Percentiles rank a stretch among this genome's conserved stretches.
These are phyloP conservation scores for Podospora anserina DNA, from an alignment of 495 filamentous ascomycete genomes.

Conservation along the genomic window DNA sequence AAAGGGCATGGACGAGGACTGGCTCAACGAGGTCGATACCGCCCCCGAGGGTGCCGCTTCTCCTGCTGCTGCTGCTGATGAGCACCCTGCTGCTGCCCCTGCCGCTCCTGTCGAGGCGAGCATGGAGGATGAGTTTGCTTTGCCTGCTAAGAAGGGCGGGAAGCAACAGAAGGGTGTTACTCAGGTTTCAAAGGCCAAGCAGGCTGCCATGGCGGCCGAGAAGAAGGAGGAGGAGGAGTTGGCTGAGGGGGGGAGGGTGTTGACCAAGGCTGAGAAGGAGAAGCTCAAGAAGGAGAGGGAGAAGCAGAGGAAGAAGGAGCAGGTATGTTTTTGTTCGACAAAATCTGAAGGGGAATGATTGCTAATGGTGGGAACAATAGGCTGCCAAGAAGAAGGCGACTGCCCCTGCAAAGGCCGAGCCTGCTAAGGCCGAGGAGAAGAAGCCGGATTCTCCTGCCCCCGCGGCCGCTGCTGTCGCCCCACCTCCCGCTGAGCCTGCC, in stretches of 20 bases:
- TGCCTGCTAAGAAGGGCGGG: slow-evolving; percentile 87
- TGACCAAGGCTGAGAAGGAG: slow-evolving; percentile 96
- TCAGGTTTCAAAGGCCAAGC: slow-evolving; percentile 60
- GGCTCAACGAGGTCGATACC: slow-evolving; percentile 61
- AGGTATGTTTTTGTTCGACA: slow-evolving; percentile 47
- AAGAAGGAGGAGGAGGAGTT: slow-evolving; percentile 54
- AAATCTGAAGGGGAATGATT: not conserved
- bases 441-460: slow-evolving; percentile 33
- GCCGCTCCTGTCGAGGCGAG: slow-evolving; percentile 59
- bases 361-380: slow-evolving; percentile 34
- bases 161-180: slow-evolving; percentile 73
- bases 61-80: slow-evolving; percentile 39
- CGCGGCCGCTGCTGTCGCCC: slow-evolving; percentile 31
- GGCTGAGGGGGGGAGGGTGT: slow-evolving; percentile 60
- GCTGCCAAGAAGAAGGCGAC: slow-evolving; percentile 68
- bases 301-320: slow-evolving; percentile 91
- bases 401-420: slow-evolving; percentile 50
- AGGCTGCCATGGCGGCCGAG: slow-evolving; percentile 20
- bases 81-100: slow-evolving; percentile 50
- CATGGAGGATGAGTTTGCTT: slow-evolving; percentile 82
- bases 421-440: slow-evolving; percentile 49
- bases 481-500: slow-evolving; percentile 44
- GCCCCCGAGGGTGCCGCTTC: slow-evolving; percentile 51
- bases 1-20: slow-evolving; percentile 79
- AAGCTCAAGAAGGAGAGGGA: slow-evolving; percentile 92